A percentile compares a stretch with the other conserved stretches of the same genome.
phyloP scores from a whole-genome alignment of 2,329 filamentous ascomycete genomes.

The Colletotrichum kahawae region DNA sequence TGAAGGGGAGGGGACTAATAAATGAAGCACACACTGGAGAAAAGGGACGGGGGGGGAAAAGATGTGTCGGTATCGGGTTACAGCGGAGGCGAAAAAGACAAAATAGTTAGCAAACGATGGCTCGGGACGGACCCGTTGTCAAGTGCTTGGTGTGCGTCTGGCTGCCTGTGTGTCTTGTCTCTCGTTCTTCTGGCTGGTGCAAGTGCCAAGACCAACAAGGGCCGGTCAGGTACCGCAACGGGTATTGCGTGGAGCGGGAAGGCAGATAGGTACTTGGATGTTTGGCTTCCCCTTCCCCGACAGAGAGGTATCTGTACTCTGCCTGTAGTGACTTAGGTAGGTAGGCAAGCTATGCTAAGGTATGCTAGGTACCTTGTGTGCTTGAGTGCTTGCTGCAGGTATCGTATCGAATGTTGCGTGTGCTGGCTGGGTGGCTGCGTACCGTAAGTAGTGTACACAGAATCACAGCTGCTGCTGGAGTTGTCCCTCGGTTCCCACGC shows the following conservation, averaged over 20 bases:
- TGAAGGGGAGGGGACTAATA: constrained; percentile 13
- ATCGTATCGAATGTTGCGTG: neutral
- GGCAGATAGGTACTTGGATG: neutral
- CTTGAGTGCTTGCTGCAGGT: neutral
- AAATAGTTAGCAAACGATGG: constrained; percentile 7
- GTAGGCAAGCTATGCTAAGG: neutral
- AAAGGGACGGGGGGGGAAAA: neutral
- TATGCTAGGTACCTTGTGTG: neutral
- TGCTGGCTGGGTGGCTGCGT: neutral
- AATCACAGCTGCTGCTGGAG: neutral
- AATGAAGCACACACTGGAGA: constrained; percentile 4
- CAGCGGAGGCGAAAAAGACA: constrained; percentile 12
- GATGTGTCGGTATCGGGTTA: neutral
- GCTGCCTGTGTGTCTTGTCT: neutral
- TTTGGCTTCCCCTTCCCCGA: neutral
- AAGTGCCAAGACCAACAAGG: neutral
- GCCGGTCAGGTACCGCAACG: neutral
- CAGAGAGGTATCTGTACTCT: neutral
- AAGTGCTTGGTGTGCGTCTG: neutral
- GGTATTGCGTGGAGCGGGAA: neutral
- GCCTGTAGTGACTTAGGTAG: neutral
- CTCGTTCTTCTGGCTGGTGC: neutral
- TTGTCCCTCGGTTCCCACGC: constrained; percentile 9
- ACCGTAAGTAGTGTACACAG: neutral
- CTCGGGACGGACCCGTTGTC: constrained; percentile 15